Conservation (phyloP, 2,329 filamentous ascomycete genomes). For the Sarocladium kiliense region DNA sequence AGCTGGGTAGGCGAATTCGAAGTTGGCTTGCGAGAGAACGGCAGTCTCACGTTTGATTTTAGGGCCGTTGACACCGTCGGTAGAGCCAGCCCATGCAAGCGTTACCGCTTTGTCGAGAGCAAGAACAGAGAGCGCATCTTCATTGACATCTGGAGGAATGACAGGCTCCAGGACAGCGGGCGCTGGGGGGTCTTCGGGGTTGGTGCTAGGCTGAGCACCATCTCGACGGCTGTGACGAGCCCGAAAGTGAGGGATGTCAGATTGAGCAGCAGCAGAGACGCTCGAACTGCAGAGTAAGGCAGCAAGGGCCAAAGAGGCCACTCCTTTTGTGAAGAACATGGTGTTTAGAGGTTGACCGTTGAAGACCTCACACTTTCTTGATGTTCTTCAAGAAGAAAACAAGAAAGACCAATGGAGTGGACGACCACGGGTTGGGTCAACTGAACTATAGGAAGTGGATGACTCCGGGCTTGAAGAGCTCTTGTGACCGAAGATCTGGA, state of each 20-base stretch:
- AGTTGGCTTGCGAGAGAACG: not conserved
- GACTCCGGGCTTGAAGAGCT: too few relatives aligned
- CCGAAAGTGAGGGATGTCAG: not conserved
- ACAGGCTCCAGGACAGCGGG: not conserved
- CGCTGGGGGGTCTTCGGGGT: not conserved
- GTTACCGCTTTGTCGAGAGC: not conserved
- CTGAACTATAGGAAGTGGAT: too few relatives aligned
- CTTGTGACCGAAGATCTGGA: too few relatives aligned
- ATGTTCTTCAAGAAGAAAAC: too few relatives aligned
- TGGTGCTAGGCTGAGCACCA: not conserved
- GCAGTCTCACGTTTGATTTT: not conserved
- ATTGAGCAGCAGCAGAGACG: not conserved
- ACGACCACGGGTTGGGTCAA: too few relatives aligned
- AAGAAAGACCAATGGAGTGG: too few relatives aligned
- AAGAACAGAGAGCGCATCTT: not conserved
- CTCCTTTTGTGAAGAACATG: not conserved
- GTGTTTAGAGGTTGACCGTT: too few relatives aligned
- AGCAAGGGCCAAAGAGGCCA: not conserved
- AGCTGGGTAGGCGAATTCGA: not conserved
- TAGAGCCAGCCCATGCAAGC: not conserved
- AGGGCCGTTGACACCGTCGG: not conserved
- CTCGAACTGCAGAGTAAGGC: not conserved
- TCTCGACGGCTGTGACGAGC: not conserved
- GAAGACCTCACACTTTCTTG: too few relatives aligned
- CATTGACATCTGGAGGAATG: not conserved